Conservation (phyloP, 2,329 filamentous ascomycete genomes). For the Trichoderma sp. region DNA sequence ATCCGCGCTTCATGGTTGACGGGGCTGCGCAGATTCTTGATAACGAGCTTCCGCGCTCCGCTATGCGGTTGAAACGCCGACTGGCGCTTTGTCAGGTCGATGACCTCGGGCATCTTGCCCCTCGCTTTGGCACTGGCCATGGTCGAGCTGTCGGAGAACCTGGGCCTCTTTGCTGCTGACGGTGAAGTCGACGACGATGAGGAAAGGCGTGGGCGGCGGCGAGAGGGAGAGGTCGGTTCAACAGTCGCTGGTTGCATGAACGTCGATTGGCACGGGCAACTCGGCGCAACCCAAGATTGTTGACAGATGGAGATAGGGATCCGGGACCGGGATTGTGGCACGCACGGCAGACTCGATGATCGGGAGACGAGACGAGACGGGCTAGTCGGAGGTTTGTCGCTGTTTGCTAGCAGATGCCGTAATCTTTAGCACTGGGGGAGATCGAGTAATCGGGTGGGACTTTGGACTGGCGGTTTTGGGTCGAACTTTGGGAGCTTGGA, state of each 20-base stretch:
- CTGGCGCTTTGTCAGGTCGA: slow-evolving; percentile 38
- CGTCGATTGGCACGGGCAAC: slow-evolving; percentile 5
- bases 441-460: slow-evolving; percentile 16
- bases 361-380: neutral
- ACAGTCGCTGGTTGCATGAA: slow-evolving; percentile 39
- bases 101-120: slow-evolving; percentile 43
- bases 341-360: neutral
- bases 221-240: slow-evolving; percentile 37
- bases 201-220: slow-evolving; percentile 42
- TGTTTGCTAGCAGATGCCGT: neutral
- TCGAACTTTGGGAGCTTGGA: neutral
- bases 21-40: slow-evolving; percentile 81
- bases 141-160: slow-evolving; percentile 30
- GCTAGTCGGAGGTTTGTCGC: neutral
- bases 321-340: neutral
- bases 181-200: slow-evolving; percentile 34
- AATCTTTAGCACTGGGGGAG: neutral
- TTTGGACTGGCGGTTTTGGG: neutral
- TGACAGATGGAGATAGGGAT: neutral
- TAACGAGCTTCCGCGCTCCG: slow-evolving; percentile 83
- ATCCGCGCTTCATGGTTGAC: slow-evolving; percentile 61
- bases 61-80: slow-evolving; percentile 68
- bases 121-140: slow-evolving; percentile 42
- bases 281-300: neutral
- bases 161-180: slow-evolving; percentile 36